Conservation (phyloP, 164 flowering plant genomes). For the Akebia trifoliata region DNA sequence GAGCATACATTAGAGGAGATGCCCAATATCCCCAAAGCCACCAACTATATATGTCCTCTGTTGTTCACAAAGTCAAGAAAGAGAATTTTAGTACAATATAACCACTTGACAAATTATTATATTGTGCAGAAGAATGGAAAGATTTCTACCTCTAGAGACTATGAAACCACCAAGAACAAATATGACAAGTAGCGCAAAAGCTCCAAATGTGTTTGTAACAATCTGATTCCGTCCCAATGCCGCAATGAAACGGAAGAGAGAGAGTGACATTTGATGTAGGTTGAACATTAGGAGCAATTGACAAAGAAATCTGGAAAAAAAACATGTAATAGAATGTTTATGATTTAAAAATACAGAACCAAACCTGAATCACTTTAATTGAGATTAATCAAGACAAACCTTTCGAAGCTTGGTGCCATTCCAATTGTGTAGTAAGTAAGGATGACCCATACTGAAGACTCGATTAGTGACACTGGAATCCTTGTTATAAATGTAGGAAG, state of each 20-base stretch:
- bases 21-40: conserved; percentile 33
- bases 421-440: conserved; percentile 58
- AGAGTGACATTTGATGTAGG: conserved; percentile 50
- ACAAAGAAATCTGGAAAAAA: conserved; percentile 40
- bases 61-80: background rate
- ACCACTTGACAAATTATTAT: background rate
- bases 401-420: conserved; percentile 47
- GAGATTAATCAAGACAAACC: conserved; percentile 28
- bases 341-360: background rate
- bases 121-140: no score
- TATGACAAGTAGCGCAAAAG: conserved; percentile 36
- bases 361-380: no score
- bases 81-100: conserved; percentile 1
- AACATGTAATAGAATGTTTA: background rate
- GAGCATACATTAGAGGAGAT: conserved; percentile 33
- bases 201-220: conserved; percentile 56
- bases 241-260: conserved; percentile 49
- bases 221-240: conserved; percentile 47
- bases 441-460: conserved; percentile 43
- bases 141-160: conserved; percentile 53
- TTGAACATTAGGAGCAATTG: conserved; percentile 44
- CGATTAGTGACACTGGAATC: conserved; percentile 51
- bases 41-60: conserved; percentile 30
- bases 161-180: conserved; percentile 59
- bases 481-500: conserved; percentile 54